Evolutionary conservation across 2,329 filamentous ascomycete genomes (phyloP), one percentile per base, ranked within the genome.

Genomic region (Colletotrichum tropicale): DNA sequence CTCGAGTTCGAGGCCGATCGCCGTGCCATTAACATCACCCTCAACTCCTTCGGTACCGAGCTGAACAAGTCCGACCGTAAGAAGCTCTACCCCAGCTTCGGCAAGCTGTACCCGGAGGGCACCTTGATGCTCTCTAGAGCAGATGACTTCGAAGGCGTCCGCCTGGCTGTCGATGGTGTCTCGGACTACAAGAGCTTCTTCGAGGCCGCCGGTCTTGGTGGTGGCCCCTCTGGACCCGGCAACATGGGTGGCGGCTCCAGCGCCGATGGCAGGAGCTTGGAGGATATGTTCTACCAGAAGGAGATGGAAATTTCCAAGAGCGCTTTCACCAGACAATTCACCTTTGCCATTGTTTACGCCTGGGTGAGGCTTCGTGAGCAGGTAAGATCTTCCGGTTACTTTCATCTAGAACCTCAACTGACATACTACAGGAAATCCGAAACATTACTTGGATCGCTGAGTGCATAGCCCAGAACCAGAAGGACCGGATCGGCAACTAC

Each of bases 371-470:
- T 99, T 82, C 93, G 96, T 84, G 97, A 99, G 87, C 97, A 99
- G 93, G 96, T 98, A 87, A 84, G 93, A 84, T 18, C 21, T 21
- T n/a, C 15, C 18, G 78, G 78, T 78, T 78, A 66, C 52, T 21
- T 1, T 21, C 15, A 21, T n/a, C n/a, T 7, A 9, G 10, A 68
- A 70, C 83, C 87, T 81, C 89, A 81, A 24, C n/a, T 6, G n/a
- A 38, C 26, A 13, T 30, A 52, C 10, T 13, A 52, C 77, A 98
- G 96, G 97, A 99, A 94, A 98, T 98, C 81, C 94, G 97, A 79
- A 99, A 99, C 87, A 98, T 99, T 82, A 98, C 97, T 67, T 99
- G 97, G 97, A 99, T 99, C 85, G 94, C 97, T 26, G 97, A 99
- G 87, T 99, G 97, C 88, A 99, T 99, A 91, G 97, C 97, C 71